Evolutionary conservation across 2,329 filamentous ascomycete genomes (phyloP), one percentile per base, ranked within the genome.

Genomic region (Fusarium duplospermum): DNA sequence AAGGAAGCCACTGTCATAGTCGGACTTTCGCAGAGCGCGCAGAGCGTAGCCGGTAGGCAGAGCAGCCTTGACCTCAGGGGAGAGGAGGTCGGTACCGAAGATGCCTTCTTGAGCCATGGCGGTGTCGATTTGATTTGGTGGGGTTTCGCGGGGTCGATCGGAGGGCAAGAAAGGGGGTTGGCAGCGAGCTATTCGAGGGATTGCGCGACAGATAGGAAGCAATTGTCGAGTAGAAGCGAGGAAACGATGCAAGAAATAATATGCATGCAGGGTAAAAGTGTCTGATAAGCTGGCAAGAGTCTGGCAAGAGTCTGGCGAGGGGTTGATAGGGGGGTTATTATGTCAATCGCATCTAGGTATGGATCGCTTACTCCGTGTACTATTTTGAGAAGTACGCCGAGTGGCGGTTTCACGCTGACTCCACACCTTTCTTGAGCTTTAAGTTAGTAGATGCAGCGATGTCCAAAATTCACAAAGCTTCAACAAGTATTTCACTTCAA

Each of bases 31-130:
- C 59, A 98, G 88, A 0, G 96, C 91, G 29, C 96, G 94, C 80
- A 97, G 89, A 31, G 87, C 90, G 87, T 98, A 98, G 78, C 93
- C 92, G 77, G 92, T 86, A 50, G 96, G 96, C 0, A 98, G 91
- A 20, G 87, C 88, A 45, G 91, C 86, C 69, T 90, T 85, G 76
- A 98, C 93, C 63, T 89, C 86, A 22, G 93, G 90, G 27, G 94
- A 94, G 83, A 98, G 92, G 80, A 98, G 92, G 71, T 90, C 85
- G 72, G 89, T 81, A 66, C 92, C 89, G 88, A 98, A 98, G 82
- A 98, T 93, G 38, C 90, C 92, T 76, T 89, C 73, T 67, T 78
- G 72, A 71, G 76, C 71, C 77, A 79, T 79, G 67, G 77, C 70
- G 77, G 72, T 77, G 76, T 72, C 73, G 74, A 5, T 24, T 24